phyloP scores from a whole-genome alignment of 2,329 filamentous ascomycete species.

The Hymenoscyphus fructigenus region DNA sequence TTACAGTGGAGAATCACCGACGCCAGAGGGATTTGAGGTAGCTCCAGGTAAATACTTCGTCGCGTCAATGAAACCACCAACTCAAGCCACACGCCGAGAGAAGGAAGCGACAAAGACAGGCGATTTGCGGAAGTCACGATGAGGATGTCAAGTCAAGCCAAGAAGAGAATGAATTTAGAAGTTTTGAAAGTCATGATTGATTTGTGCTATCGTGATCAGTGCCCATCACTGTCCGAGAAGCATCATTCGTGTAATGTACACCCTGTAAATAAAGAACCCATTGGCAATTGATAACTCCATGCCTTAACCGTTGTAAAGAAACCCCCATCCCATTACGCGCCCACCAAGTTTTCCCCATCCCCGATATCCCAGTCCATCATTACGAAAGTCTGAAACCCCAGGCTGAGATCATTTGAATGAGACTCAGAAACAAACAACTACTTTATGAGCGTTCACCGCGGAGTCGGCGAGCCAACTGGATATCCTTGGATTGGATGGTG shows the following conservation, averaged over 20 bases:
- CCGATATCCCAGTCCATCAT: constrained; percentile 3
- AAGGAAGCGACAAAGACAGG: no score
- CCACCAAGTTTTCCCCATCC: constrained; percentile 18
- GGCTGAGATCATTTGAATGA: constrained; percentile 1
- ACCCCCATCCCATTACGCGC: constrained; percentile 32
- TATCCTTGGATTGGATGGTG: constrained; percentile 68
- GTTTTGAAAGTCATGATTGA: constrained; percentile 24
- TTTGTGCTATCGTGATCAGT: constrained; percentile 29
- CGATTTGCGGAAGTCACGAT: no score
- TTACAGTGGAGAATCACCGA: no score
- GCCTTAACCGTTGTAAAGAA: constrained; percentile 28
- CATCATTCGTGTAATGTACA: constrained; percentile 31
- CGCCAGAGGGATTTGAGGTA: no score
- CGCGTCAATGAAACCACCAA: no score
- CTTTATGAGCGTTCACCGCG: constrained; percentile 89
- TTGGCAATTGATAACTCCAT: constrained; percentile 32
- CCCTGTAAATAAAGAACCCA: constrained; percentile 22
- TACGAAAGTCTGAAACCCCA: constrained; percentile 11
- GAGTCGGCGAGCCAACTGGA: constrained; percentile 64
- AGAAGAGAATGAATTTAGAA: background rate
- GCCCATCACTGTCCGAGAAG: constrained; percentile 31
- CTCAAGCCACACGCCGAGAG: no score
- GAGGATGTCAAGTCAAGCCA: background rate
- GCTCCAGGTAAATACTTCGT: no score
- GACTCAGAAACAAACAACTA: constrained; percentile 12